Conservation (phyloP, 164 flowering plant species). For the Nelumbo lutea region DNA sequence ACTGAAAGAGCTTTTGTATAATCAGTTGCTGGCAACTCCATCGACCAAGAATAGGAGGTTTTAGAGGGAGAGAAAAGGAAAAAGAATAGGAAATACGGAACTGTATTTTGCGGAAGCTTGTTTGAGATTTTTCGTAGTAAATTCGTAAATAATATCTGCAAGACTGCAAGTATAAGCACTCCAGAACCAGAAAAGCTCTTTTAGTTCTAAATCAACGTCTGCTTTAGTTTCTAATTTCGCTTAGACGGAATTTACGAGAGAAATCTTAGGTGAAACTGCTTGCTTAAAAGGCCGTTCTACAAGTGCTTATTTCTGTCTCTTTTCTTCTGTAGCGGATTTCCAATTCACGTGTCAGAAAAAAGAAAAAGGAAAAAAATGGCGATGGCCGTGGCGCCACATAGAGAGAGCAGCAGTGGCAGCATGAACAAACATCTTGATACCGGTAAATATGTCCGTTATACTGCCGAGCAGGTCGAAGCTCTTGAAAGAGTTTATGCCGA, state of each 20-base stretch:
- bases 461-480: constrained; percentile 74
- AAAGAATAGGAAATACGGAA: neutral
- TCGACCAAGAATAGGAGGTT: constrained; percentile 6
- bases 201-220: constrained; percentile 1
- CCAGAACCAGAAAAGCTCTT: neutral
- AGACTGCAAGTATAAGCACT: constrained; percentile 1
- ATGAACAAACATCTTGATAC: constrained; percentile 41
- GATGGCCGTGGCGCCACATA: constrained; percentile 59
- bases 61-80: neutral
- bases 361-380: constrained; percentile 39
- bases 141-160: neutral
- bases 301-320: constrained; percentile 11
- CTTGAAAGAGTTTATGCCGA: constrained; percentile 66
- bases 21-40: neutral
- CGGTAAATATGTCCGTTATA: constrained; percentile 77
- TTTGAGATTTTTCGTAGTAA: constrained; percentile 20
- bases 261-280: constrained; percentile 10
- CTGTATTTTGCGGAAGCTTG: neutral
- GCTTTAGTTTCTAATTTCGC: neutral
- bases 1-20: neutral
- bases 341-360: neutral
- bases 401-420: constrained; percentile 62
- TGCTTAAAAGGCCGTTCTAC: neutral
- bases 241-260: constrained; percentile 20
- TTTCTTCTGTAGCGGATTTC: neutral